Percentiles rank a stretch among this genome's conserved stretches.
phyloP scores from a whole-genome alignment of 2,329 filamentous ascomycete genomes.

The Colletotrichum orbiculare region DNA sequence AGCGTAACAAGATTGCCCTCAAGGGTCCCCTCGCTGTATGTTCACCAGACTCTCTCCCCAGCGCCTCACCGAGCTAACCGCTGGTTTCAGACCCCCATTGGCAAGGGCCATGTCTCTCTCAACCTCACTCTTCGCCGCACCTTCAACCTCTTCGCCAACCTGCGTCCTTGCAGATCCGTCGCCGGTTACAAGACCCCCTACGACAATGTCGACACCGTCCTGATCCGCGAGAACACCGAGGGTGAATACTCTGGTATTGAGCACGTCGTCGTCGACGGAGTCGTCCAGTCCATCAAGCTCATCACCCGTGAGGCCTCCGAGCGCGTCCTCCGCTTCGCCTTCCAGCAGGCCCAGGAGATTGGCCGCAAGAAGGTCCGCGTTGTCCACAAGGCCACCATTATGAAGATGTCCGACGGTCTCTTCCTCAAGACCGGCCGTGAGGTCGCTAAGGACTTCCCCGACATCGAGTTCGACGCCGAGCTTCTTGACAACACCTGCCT shows the following conservation, averaged over 20 bases:
- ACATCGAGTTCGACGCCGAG: slow-evolving; percentile 96
- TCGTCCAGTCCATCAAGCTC: slow-evolving; percentile 99
- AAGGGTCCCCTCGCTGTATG: slow-evolving; percentile 96
- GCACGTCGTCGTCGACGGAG: slow-evolving; percentile 96
- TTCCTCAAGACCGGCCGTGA: slow-evolving; percentile 90
- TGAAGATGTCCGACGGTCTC: slow-evolving; percentile 99
- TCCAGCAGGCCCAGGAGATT: slow-evolving; percentile 95
- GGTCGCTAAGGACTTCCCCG: slow-evolving; percentile 93
- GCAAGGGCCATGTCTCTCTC: slow-evolving; percentile 98
- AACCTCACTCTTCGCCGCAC: slow-evolving; percentile 98
- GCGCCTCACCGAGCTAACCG: too few species aligned
- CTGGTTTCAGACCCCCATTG: slow-evolving; percentile 57
- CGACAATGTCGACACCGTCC: slow-evolving; percentile 94
- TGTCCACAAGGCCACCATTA: slow-evolving; percentile 99
- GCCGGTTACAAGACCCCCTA: slow-evolving; percentile 98
- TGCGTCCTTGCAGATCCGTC: slow-evolving; percentile 96
- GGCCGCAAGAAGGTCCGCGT: slow-evolving; percentile 97
- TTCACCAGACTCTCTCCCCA: slow-evolving; percentile 37
- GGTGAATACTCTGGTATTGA: slow-evolving; percentile 99
- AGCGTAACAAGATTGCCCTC: slow-evolving; percentile 95
- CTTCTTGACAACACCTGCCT: slow-evolving; percentile 99
- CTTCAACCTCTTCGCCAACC: slow-evolving; percentile 99
- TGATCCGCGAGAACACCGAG: slow-evolving; percentile 99
- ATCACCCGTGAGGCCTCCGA: slow-evolving; percentile 96
- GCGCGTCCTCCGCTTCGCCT: slow-evolving; percentile 95